Conservation (phyloP, 495 filamentous ascomycete genomes). For the Annulohypoxylon moriforme region DNA sequence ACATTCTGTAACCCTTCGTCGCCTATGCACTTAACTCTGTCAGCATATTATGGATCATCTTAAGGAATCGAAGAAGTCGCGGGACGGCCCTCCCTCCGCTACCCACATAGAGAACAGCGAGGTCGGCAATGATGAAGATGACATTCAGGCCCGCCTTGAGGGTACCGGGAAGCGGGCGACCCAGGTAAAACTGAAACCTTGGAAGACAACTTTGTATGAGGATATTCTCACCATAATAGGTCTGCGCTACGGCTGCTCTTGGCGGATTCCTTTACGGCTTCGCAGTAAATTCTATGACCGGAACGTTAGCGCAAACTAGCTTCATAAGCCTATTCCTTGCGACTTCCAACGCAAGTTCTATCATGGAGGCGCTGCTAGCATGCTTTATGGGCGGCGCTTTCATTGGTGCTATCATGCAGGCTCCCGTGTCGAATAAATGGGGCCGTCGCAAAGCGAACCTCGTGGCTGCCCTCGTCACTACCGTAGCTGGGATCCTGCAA, state of each 20-base stretch:
- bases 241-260: neutral
- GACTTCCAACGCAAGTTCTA: neutral
- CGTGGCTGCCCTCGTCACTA: neutral
- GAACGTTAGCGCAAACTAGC: conserved; percentile 4
- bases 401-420: neutral
- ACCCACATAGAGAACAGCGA: neutral
- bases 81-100: neutral
- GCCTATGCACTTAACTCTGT: neutral
- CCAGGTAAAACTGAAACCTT: neutral
- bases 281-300: neutral
- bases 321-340: conserved; percentile 1
- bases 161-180: neutral
- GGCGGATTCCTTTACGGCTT: conserved; percentile 8
- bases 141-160: neutral
- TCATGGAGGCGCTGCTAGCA: neutral
- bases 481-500: conserved; percentile 1
- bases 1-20: too few relatives aligned
- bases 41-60: neutral
- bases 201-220: neutral
- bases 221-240: neutral
- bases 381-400: neutral
- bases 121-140: neutral
- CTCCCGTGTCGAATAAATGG: conserved; percentile 3
- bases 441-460: neutral
- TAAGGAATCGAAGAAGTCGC: neutral